Conservation (phyloP, 495 filamentous ascomycete species). For the Penicillium maclennaniae region DNA sequence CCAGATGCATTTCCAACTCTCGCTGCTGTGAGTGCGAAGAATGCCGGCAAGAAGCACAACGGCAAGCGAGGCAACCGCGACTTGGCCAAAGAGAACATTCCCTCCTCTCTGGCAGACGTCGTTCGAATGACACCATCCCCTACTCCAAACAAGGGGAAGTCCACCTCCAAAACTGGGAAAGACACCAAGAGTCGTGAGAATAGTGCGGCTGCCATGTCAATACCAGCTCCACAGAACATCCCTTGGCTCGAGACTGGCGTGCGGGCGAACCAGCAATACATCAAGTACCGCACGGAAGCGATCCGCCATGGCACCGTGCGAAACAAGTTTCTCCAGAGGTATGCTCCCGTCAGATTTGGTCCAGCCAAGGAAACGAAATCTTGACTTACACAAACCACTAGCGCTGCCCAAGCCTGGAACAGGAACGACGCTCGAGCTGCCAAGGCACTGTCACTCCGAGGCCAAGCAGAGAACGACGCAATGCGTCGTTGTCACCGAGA, state of each 20-base stretch:
- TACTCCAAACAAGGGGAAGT: slow-evolving; percentile 47
- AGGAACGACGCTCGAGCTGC: slow-evolving; percentile 95
- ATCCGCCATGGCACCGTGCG: slow-evolving; percentile 93
- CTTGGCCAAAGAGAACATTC: slow-evolving; percentile 57
- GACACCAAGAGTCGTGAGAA: slow-evolving; percentile 64
- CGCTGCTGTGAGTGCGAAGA: slow-evolving; percentile 72
- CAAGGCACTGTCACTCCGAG: slow-evolving; percentile 88
- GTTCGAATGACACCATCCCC: slow-evolving; percentile 91
- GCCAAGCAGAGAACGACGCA: slow-evolving; percentile 91
- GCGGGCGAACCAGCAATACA: slow-evolving; percentile 84
- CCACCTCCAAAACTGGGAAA: slow-evolving; percentile 41
- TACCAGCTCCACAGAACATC: slow-evolving; percentile 83
- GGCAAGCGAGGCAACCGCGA: slow-evolving; percentile 76
- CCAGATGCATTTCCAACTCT: slow-evolving; percentile 94
- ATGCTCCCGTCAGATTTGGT: slow-evolving; percentile 25
- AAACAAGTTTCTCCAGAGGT: slow-evolving; percentile 98
- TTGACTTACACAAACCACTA: slow-evolving; percentile 32
- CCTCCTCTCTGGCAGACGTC: slow-evolving; percentile 88
- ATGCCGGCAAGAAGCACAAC: slow-evolving; percentile 76
- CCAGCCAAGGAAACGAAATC: background rate
- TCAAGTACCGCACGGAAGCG: slow-evolving; percentile 88
- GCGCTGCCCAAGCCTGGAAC: slow-evolving; percentile 99
- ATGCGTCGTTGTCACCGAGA: slow-evolving; percentile 98
- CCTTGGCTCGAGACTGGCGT: slow-evolving; percentile 97
- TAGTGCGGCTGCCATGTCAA: slow-evolving; percentile 73